These are phyloP conservation scores for Xylariaceae sp. DNA, from an alignment of 2,329 filamentous ascomycete species.

Conservation along the genomic window DNA sequence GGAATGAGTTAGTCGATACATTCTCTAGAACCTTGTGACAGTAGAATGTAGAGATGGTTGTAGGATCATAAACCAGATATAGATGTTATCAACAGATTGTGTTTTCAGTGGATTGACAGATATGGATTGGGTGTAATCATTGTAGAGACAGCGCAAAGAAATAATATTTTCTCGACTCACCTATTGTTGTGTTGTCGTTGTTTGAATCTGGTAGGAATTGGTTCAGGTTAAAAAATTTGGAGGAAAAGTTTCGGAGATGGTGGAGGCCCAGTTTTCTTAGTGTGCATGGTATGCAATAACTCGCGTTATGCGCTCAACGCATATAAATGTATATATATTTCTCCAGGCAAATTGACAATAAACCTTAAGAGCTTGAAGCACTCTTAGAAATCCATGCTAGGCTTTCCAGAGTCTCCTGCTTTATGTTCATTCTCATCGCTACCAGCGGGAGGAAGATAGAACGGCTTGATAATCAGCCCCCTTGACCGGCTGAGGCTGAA, in stretches of 20 bases:
- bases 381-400: conserved; percentile 76
- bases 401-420: conserved; percentile 63
- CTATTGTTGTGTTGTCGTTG: conserved; percentile 27
- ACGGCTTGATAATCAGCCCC: conserved; percentile 86
- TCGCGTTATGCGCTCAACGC: background rate
- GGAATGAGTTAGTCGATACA: conserved; percentile 28
- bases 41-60: conserved; percentile 38
- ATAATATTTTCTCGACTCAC: conserved; percentile 34
- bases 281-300: conserved; percentile 3
- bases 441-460: conserved; percentile 85
- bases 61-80: conserved; percentile 52
- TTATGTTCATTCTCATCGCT: conserved; percentile 62
- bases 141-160: conserved; percentile 14
- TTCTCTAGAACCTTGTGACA: conserved; percentile 20
- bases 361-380: background rate
- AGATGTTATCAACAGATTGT: conserved; percentile 57
- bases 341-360: background rate
- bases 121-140: conserved; percentile 72
- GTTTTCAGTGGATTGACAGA: conserved; percentile 88
- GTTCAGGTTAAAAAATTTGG: conserved; percentile 19
- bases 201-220: conserved; percentile 23
- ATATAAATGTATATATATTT: background rate
- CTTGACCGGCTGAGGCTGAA: conserved; percentile 84
- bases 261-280: background rate
- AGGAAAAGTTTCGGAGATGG: conserved; percentile 32